Base-by-base conservation (phyloP, 495 filamentous ascomycete genomes). In the Aspergillus cristatus region DNA sequence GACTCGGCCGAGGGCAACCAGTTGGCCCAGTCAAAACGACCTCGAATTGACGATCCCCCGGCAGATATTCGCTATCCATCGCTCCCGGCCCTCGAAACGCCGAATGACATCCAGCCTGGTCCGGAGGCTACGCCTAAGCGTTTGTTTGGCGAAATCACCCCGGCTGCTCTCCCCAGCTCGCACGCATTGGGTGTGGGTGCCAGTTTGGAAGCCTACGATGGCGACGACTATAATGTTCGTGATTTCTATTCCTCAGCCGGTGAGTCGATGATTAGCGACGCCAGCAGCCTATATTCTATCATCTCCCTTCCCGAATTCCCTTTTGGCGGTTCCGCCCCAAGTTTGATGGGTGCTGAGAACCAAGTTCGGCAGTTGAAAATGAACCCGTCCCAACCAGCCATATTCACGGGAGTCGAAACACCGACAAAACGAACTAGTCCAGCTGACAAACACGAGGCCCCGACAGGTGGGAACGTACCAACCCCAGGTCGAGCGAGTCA, bases 81-180 rank as follows among this genome's bases (percentile, higher is more conserved):
- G 1, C 59, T 70, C 25, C 65, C 65, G 12, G 53, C 53, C 48
- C 64, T 57, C 42, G 62, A 68, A 42, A 66, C 60, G 30, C 58
- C 63, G 13, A 51, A 54, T 8, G 57, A 58, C 11, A 43, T 38
- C 7, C 56, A 62, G 26, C 48, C 52, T 6, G 35, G 40, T 14
- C 46, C 60, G 12, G 53, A 59, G 13, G 37, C 48, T 3, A 56
- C 55, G 12, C 51, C 55, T 10, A 59, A 61, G 35, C 76, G 80
- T 18, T 67, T 94, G 3, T 94, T 90, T 61, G 87, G 88, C 1
- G 86, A 94, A 55, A 80, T 95, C 34, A 76, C 75, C 17, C 54
- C 67, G 10, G 85, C 85, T 6, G 80, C 75, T 8, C 54, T 91
- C 3, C 71, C 75, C 14, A 89, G 81, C 58, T 77, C 76, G 17